Evolutionary conservation across 2,329 filamentous ascomycete genomes (phyloP).

Genomic region (Hypoxylon sp.): DNA sequence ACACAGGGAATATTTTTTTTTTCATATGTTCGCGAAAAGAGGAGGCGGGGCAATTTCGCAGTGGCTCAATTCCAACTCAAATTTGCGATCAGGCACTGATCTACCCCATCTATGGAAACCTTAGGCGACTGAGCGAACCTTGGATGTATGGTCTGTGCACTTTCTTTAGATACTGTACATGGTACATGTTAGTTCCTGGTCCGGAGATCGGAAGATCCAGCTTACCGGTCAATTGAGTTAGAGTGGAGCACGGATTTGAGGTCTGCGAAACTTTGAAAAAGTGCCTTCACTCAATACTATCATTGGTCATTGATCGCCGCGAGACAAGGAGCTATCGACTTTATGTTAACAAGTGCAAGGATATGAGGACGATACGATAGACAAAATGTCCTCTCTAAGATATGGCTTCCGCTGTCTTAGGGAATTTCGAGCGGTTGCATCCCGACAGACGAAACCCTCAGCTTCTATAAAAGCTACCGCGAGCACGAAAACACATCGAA

Average conservation of each 20-base stretch:
- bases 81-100: slow-evolving; percentile 25
- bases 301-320: too few species aligned
- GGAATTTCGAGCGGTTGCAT: slow-evolving; percentile 37
- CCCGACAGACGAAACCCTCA: slow-evolving; percentile 38
- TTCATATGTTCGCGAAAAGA: slow-evolving; percentile 30
- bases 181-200: too few species aligned
- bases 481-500: slow-evolving; percentile 32
- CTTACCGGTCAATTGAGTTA: slow-evolving; percentile 36
- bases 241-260: neutral
- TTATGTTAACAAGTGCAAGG: too few species aligned
- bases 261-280: slow-evolving; percentile 22
- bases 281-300: slow-evolving; percentile 18
- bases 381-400: slow-evolving; percentile 46
- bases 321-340: too few species aligned
- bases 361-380: slow-evolving; percentile 41
- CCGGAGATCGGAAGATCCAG: slow-evolving; percentile 43
- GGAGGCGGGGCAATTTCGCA: slow-evolving; percentile 42
- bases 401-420: slow-evolving; percentile 45
- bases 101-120: slow-evolving; percentile 19
- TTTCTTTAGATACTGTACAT: too few species aligned
- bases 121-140: too few species aligned
- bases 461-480: slow-evolving; percentile 28
- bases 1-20: slow-evolving; percentile 32
- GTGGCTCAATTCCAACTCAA: slow-evolving; percentile 29
- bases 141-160: too few species aligned